phyloP scores from a whole-genome alignment of 257 asterid genomes.

The Lithospermum erythrorhizon region DNA sequence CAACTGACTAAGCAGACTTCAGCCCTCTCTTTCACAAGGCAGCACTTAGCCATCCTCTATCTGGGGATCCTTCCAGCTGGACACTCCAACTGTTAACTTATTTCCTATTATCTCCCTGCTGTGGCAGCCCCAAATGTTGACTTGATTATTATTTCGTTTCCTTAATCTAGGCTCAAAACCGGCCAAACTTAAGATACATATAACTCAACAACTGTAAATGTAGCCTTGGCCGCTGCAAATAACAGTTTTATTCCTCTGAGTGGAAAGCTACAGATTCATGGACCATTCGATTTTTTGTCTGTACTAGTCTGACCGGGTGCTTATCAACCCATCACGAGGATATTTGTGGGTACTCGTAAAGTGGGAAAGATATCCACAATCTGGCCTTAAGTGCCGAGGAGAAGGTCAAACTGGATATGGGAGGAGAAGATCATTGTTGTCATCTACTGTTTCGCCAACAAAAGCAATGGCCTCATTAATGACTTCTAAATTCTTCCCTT shows the following conservation, averaged over 20 bases:
- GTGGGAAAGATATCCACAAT: conserved; percentile 34
- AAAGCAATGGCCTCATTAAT: conserved; percentile 77
- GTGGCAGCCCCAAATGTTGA: conserved; percentile 38
- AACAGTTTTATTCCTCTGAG: conserved; percentile 26
- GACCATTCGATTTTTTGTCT: conserved; percentile 15
- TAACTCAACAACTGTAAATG: conserved; percentile 49
- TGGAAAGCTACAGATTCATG: conserved; percentile 23
- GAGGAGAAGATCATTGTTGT: conserved; percentile 72
- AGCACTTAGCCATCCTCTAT: conserved; percentile 64
- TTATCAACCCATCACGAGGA: conserved; percentile 38
- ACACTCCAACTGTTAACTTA: conserved; percentile 22
- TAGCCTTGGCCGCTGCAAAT: conserved; percentile 49
- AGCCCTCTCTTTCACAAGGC: conserved; percentile 86
- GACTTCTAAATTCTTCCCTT: conserved; percentile 70
- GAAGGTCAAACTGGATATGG: conserved; percentile 81
- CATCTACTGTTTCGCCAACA: conserved; percentile 68
- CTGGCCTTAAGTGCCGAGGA: conserved; percentile 31
- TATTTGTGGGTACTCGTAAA: conserved; percentile 27
- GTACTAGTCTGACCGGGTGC: conserved; percentile 9
- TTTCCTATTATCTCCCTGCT: conserved; percentile 15
- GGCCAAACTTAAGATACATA: conserved; percentile 57
- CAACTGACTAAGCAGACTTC: conserved; percentile 63
- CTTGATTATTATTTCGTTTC: conserved; percentile 38
- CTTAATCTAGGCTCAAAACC: conserved; percentile 62
- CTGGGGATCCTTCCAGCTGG: conserved; percentile 67